Conservation (phyloP, 441 rosid species). For the Pelargonium myrrhifolium region DNA sequence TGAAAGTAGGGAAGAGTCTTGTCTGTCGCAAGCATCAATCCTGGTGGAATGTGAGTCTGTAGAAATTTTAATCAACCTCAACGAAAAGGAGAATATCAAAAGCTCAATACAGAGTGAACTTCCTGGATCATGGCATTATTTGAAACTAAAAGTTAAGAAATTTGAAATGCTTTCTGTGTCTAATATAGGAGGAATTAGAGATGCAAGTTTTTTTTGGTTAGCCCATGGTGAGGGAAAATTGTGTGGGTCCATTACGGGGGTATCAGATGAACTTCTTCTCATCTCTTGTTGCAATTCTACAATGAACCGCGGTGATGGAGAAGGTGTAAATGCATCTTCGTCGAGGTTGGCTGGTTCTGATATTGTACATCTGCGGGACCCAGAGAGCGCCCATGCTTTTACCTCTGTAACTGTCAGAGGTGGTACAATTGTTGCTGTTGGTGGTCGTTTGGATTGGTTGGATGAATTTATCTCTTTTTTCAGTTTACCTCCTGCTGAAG, state of each 20-base stretch:
- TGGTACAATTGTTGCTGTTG: slow-evolving; percentile 73
- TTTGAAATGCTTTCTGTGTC: slow-evolving; percentile 60
- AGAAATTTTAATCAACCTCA: slow-evolving; percentile 64
- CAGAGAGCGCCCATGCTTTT: slow-evolving; percentile 39
- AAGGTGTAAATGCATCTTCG: slow-evolving; percentile 86
- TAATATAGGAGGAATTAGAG: slow-evolving; percentile 60
- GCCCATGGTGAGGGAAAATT: slow-evolving; percentile 76
- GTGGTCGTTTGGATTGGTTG: slow-evolving; percentile 97
- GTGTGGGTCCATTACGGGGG: slow-evolving; percentile 63
- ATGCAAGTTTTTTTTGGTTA: slow-evolving; percentile 71
- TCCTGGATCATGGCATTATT: slow-evolving; percentile 77
- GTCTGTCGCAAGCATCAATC: slow-evolving; percentile 50
- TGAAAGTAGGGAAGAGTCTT: slow-evolving; percentile 24
- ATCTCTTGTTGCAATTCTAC: slow-evolving; percentile 80
- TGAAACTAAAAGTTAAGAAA: slow-evolving; percentile 57
- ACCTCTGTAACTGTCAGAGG: slow-evolving; percentile 64
- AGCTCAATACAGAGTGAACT: slow-evolving; percentile 72
- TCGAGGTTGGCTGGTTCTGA: slow-evolving; percentile 81
- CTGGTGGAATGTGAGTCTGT: slow-evolving; percentile 69
- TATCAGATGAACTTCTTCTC: slow-evolving; percentile 57
- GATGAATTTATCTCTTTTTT: slow-evolving; percentile 68
- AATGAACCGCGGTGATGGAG: slow-evolving; percentile 92
- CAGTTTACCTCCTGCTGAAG: slow-evolving; percentile 37
- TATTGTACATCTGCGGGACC: slow-evolving; percentile 63
- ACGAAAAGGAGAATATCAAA: slow-evolving; percentile 38